These are phyloP conservation scores for Solanum infundibuliforme DNA, from an alignment of 257 asterid species.

Conservation along the genomic window DNA sequence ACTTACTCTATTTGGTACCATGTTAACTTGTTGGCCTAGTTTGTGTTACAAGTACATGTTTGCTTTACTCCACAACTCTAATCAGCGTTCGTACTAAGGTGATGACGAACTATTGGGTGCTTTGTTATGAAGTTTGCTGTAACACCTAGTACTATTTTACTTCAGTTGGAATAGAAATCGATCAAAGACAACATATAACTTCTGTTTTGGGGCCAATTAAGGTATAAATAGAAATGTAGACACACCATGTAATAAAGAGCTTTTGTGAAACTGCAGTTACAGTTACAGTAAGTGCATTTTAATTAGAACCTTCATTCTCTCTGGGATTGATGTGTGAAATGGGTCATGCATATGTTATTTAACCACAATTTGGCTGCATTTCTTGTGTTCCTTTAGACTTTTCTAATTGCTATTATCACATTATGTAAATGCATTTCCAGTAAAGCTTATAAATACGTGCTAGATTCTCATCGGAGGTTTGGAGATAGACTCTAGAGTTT, in stretches of 20 bases:
- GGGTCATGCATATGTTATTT: background rate
- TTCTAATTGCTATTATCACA: background rate
- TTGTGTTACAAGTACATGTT: background rate
- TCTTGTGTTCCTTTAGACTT: background rate
- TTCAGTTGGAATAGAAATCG: background rate
- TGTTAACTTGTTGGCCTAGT: slow-evolving; percentile 3
- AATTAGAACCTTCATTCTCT: background rate
- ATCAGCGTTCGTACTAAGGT: background rate
- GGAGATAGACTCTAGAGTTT: background rate
- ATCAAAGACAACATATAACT: background rate
- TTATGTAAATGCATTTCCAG: background rate
- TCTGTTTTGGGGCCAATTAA: background rate
- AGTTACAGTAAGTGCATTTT: background rate
- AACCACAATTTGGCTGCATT: background rate
- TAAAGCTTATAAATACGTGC: background rate
- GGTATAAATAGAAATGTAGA: background rate
- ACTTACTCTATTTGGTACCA: background rate
- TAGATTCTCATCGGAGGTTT: background rate
- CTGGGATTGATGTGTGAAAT: background rate
- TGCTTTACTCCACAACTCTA: slow-evolving; percentile 2
- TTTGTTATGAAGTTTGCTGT: background rate
- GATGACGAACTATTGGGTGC: background rate
- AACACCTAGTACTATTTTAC: background rate
- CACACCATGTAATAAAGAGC: background rate
- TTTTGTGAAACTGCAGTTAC: background rate